Conservation (phyloP, 1,284 basidiomycete species). For the Gomphus bonarii region DNA sequence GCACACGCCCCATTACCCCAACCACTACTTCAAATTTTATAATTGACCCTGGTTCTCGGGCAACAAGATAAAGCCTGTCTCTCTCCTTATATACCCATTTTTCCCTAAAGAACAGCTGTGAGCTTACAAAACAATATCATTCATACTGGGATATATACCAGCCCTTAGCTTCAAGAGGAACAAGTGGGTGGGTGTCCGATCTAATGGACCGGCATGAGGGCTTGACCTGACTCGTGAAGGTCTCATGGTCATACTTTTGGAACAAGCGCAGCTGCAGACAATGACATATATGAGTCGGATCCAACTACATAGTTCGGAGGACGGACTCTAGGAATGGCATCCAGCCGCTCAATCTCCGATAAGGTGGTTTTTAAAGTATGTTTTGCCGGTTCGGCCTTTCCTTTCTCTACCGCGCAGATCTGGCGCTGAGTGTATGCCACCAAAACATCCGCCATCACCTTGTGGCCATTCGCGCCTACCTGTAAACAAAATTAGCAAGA, state of each 20-base stretch:
- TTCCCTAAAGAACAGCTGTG: background rate
- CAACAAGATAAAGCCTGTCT: conserved; percentile 12
- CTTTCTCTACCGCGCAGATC: conserved; percentile 22
- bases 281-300: background rate
- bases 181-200: conserved; percentile 13
- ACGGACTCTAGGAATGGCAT: conserved; percentile 23
- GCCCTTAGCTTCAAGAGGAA: conserved; percentile 9
- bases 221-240: conserved; percentile 24
- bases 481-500: background rate
- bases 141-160: background rate
- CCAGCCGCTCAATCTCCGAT: conserved; percentile 18
- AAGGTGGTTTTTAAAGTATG: conserved; percentile 16
- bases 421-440: conserved; percentile 27
- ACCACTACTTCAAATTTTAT: conserved; percentile 12
- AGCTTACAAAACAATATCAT: background rate
- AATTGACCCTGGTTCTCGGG: conserved; percentile 12
- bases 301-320: conserved; percentile 14
- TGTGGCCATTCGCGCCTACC: conserved; percentile 14
- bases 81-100: conserved; percentile 6
- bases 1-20: conserved; percentile 19
- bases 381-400: conserved; percentile 20
- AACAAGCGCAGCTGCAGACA: conserved; percentile 17
- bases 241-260: conserved; percentile 23
- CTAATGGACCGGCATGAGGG: conserved; percentile 17
- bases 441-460: conserved; percentile 23